These are phyloP conservation scores for Neofusicoccum laricinum DNA, from an alignment of 2,329 filamentous ascomycete species.

Conservation along the genomic window DNA sequence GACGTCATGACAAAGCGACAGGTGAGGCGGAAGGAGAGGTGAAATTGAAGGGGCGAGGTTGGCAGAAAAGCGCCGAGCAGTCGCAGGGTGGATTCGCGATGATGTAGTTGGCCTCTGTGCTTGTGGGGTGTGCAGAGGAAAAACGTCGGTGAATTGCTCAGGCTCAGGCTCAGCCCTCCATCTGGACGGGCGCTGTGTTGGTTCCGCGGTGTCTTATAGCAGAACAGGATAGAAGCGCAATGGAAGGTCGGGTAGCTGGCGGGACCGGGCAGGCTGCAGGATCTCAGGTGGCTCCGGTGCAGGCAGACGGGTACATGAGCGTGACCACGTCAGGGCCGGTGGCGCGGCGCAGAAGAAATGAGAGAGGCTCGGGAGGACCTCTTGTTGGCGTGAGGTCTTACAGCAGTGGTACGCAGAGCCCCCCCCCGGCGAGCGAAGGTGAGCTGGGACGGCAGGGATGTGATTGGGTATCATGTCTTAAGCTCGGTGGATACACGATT, in stretches of 20 bases:
- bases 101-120: conserved; percentile 7
- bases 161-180: conserved; percentile 11
- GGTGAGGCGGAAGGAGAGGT: conserved; percentile 32
- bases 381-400: conserved; percentile 33
- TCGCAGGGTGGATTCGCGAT: conserved; percentile 1
- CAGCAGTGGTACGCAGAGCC: conserved; percentile 31
- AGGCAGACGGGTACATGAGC: conserved; percentile 10
- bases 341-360: conserved; percentile 18
- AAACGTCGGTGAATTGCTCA: conserved; percentile 16
- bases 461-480: conserved; percentile 19
- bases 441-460: conserved; percentile 12
- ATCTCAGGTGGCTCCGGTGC: conserved; percentile 8
- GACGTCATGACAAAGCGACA: conserved; percentile 29
- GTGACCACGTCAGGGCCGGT: conserved; percentile 9
- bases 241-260: not conserved
- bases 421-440: conserved; percentile 3
- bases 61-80: not conserved
- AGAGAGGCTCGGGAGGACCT: conserved; percentile 22
- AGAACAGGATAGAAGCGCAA: not conserved
- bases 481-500: conserved; percentile 19
- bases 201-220: conserved; percentile 1
- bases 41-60: conserved; percentile 17
- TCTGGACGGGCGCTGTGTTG: not conserved
- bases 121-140: conserved; percentile 11
- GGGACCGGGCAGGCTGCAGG: conserved; percentile 21